Evolutionary conservation across 2,329 filamentous ascomycete species (phyloP).

Genomic region (Trichophaea hybrida): DNA sequence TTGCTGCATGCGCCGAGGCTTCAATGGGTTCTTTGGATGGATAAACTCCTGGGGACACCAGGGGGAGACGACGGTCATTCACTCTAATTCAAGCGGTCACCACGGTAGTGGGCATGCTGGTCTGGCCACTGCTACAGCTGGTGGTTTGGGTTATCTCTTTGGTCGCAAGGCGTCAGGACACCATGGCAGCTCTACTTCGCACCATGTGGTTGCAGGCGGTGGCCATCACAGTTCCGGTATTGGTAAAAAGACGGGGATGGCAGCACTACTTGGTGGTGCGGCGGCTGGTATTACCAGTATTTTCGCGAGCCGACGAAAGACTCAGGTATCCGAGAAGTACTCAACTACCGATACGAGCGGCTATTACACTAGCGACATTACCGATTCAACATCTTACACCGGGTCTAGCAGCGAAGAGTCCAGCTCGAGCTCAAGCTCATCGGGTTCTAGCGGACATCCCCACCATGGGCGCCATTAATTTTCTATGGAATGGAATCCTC

Average conservation of each 20-base stretch:
- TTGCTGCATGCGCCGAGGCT: slow-evolving; percentile 22
- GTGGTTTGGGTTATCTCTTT: slow-evolving; percentile 11
- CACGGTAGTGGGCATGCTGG: slow-evolving; percentile 9
- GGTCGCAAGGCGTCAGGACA: slow-evolving; percentile 8
- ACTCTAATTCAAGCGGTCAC: background rate
- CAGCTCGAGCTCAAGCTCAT: slow-evolving; percentile 13
- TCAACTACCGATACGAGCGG: background rate
- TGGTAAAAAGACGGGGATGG: slow-evolving; percentile 5
- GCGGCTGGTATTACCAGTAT: slow-evolving; percentile 18
- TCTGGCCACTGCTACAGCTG: slow-evolving; percentile 15
- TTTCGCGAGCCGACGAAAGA: slow-evolving; percentile 12
- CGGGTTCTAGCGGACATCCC: slow-evolving; percentile 5
- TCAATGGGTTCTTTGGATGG: slow-evolving; percentile 18
- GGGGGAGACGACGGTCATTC: slow-evolving; percentile 4
- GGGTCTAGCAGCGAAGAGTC: slow-evolving; percentile 8
- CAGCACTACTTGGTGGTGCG: slow-evolving; percentile 20
- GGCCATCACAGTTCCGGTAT: slow-evolving; percentile 4
- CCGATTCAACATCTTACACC: slow-evolving; percentile 12
- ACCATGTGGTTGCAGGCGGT: slow-evolving; percentile 2
- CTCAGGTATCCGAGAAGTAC: slow-evolving; percentile 17
- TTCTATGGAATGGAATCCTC: background rate
- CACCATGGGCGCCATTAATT: background rate
- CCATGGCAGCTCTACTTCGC: slow-evolving; percentile 6
- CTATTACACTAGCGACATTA: slow-evolving; percentile 9
- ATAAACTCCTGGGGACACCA: slow-evolving; percentile 9